These are phyloP conservation scores for Inga leiocalycina DNA, from an alignment of 306 rosid genomes.

Conservation along the genomic window DNA sequence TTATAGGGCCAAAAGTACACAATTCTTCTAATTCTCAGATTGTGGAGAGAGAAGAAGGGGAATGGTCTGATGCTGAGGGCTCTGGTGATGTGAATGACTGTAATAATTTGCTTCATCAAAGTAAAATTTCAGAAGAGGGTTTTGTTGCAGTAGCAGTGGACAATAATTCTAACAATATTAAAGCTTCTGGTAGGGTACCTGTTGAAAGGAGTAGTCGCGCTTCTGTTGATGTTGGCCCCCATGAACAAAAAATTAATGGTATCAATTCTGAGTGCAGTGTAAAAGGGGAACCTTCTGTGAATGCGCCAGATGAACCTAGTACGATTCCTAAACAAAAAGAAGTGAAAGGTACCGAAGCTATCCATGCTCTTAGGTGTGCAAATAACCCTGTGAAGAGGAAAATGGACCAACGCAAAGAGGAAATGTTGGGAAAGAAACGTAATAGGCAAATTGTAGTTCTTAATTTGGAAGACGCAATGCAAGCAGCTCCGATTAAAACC, in stretches of 20 bases:
- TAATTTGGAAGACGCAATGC: conserved; percentile 93
- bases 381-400: conserved; percentile 84
- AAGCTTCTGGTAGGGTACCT: conserved; percentile 44
- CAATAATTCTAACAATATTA: conserved; percentile 42
- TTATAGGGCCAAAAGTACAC: conserved; percentile 39
- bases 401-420: conserved; percentile 80
- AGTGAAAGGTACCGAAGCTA: conserved; percentile 83
- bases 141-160: conserved; percentile 43
- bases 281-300: conserved; percentile 60
- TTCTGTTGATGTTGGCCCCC: conserved; percentile 49
- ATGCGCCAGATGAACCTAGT: conserved; percentile 66
- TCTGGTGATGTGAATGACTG: conserved; percentile 57
- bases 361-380: conserved; percentile 75
- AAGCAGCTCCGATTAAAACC: conserved; percentile 89
- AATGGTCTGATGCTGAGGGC: conserved; percentile 94
- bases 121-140: conserved; percentile 46
- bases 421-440: conserved; percentile 95
- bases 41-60: conserved; percentile 96
- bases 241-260: conserved; percentile 54
- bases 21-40: conserved; percentile 46
- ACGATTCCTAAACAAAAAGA: conserved; percentile 70
- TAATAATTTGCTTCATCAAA: conserved; percentile 48
- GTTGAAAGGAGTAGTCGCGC: conserved; percentile 52
- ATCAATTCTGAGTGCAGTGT: conserved; percentile 58
- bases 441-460: conserved; percentile 93